Evolutionary conservation across 352 stramenopile genomes (phyloP).

Genomic region (Globisporangium solare): DNA sequence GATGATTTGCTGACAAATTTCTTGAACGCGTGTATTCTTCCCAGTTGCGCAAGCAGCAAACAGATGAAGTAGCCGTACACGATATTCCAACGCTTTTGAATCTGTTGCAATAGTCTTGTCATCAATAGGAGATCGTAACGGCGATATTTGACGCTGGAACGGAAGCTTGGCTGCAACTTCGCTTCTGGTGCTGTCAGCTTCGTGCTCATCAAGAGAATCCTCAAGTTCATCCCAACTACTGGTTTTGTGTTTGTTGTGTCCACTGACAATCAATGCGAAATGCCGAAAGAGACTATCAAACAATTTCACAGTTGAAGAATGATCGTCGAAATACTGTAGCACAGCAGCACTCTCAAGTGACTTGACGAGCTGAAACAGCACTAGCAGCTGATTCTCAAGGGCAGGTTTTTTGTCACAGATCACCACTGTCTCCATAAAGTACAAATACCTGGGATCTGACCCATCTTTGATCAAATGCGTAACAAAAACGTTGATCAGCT

Average conservation of each 20-base stretch:
- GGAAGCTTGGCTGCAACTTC: background rate
- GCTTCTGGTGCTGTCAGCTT: background rate
- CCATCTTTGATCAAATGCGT: conserved; percentile 31
- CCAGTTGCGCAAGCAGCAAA: conserved; percentile 54
- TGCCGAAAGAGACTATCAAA: conserved; percentile 31
- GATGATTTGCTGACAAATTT: conserved; percentile 66
- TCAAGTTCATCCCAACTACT: background rate
- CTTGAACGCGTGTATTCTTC: conserved; percentile 56
- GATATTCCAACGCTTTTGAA: conserved; percentile 48
- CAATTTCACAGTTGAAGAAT: conserved; percentile 16
- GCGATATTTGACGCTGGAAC: background rate
- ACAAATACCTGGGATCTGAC: conserved; percentile 46
- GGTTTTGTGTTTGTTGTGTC: conserved; percentile 6
- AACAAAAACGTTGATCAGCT: conserved; percentile 57
- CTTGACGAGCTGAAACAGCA: conserved; percentile 68
- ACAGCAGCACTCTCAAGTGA: conserved; percentile 43
- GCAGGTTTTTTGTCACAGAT: conserved; percentile 54
- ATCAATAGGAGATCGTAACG: conserved; percentile 11
- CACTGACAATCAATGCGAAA: conserved; percentile 14
- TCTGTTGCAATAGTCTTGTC: conserved; percentile 13
- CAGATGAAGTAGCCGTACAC: conserved; percentile 48
- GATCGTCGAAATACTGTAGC: conserved; percentile 53
- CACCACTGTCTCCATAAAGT: conserved; percentile 56
- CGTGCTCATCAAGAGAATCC: background rate
- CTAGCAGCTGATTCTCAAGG: conserved; percentile 59